phyloP scores from a whole-genome alignment of 805 yeast species.

The Saturnispora zaruensis region DNA sequence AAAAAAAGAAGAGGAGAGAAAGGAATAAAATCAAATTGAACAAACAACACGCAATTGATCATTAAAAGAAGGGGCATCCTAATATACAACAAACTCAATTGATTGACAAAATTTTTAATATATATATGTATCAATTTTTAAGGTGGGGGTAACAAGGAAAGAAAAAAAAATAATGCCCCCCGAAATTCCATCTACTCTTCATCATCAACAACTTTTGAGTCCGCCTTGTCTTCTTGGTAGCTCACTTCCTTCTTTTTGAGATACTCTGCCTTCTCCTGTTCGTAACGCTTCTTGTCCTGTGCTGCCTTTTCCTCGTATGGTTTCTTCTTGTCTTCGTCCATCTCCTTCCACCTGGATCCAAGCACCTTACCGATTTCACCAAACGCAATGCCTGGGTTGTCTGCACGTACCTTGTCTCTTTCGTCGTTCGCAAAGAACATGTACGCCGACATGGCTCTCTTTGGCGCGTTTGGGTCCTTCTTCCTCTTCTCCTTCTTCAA shows the following conservation, averaged over 20 bases:
- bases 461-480: constrained; percentile 95
- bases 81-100: not conserved
- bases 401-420: constrained; percentile 92
- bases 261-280: constrained; percentile 87
- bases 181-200: not conserved
- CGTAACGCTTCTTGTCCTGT: constrained; percentile 96
- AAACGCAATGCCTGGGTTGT: constrained; percentile 92
- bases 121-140: not conserved
- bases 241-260: constrained; percentile 27
- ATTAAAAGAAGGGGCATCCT: not conserved
- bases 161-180: not conserved
- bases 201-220: constrained; percentile 1
- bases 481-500: constrained; percentile 28
- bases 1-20: not conserved
- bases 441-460: constrained; percentile 96
- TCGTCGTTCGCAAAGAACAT: constrained; percentile 98
- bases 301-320: constrained; percentile 93
- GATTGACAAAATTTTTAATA: not conserved
- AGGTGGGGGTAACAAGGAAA: too few relatives aligned
- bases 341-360: constrained; percentile 96
- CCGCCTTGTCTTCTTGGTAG: constrained; percentile 10
- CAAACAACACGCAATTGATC: not conserved
- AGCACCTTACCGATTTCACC: constrained; percentile 92
- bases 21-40: not conserved
- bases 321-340: constrained; percentile 69